Base-by-base conservation (phyloP, 2,329 filamentous ascomycete species). In the Diaporthe sp. region DNA sequence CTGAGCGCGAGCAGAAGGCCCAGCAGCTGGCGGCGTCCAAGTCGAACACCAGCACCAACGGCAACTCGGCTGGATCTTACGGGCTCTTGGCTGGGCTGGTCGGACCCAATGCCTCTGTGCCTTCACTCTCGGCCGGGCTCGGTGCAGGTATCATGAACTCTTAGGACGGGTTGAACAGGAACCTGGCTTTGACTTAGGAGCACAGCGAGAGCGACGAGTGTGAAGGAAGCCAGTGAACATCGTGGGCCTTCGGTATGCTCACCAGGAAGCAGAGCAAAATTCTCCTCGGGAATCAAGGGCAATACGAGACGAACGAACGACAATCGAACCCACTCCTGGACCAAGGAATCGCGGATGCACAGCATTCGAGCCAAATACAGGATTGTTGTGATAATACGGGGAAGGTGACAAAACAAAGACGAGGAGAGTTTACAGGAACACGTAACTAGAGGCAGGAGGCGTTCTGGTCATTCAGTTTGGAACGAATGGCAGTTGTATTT, bases 1-100 rank as follows among this genome's bases (percentile, higher is more conserved):
- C 92, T 9, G 93, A 95, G 78, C 89, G 94, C 57, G 94, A 96
- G 83, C 85, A 80, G 74, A 77, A 86, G 78, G 86, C 85, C 4
- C 83, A 85, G 79, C 73, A 74, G 22, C 63, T 75, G 37, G 77
- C 86, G 49, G 80, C 82, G 44, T 84, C 85, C 73, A 86, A 86
- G 67, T 80, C 82, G 5, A 81, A 81, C 17, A 83, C 83, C 65
- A 81, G 82, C 70, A 85, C 85, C 73, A 81, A 47, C 47, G 37
- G 39, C 22, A 67, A 37, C 28, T 58, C 70, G 37, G 61, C 75
- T 8, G 63, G 73, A 20, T 72, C 73, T 3, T 76, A 76, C 22
- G 73, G 75, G 3, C 57, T 76, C 8, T 9, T 76, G 37, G 57
- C 72, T 1, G 63, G 71, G 17, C 74, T 76, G 13, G 39, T 68